These are phyloP conservation scores for Piper betle DNA, from an alignment of 164 flowering plant species.

Conservation along the genomic window DNA sequence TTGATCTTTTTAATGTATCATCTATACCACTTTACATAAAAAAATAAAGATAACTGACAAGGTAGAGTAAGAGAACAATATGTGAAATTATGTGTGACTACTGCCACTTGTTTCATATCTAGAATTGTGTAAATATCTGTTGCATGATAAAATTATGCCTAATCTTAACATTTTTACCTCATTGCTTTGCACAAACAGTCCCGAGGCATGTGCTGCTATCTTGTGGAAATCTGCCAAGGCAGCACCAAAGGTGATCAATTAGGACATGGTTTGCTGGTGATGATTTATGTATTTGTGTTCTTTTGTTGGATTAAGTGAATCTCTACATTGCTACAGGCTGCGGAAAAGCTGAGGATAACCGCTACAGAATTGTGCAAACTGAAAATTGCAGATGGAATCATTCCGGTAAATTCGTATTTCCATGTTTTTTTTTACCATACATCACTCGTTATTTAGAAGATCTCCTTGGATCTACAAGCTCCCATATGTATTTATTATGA, in stretches of 20 bases:
- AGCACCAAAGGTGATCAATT: slow-evolving; percentile 64
- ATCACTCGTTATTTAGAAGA: no score
- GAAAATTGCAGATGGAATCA: slow-evolving; percentile 71
- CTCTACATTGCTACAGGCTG: slow-evolving; percentile 53
- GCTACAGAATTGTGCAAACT: slow-evolving; percentile 62
- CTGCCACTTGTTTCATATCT: no score
- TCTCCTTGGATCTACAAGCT: no score
- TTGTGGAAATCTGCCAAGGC: slow-evolving; percentile 83
- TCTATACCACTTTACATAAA: background rate
- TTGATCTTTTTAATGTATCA: background rate
- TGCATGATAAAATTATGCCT: no score
- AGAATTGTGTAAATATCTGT: no score
- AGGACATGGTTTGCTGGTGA: background rate
- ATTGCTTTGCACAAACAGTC: slow-evolving; percentile 30
- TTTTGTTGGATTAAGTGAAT: slow-evolving; percentile 1
- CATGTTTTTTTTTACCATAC: no score
- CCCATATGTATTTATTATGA: no score
- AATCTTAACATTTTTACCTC: background rate
- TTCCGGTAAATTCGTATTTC: slow-evolving; percentile 50
- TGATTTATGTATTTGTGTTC: slow-evolving; percentile 1
- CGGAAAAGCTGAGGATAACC: slow-evolving; percentile 80
- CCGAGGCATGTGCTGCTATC: slow-evolving; percentile 98
- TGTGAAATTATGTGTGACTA: no score
- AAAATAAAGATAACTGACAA: no score
- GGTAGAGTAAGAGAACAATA: no score